Percentiles rank a stretch among this genome's conserved stretches.
Conservation (phyloP, 2,329 filamentous ascomycete genomes). For the Decorospora gaudefroyi region DNA sequence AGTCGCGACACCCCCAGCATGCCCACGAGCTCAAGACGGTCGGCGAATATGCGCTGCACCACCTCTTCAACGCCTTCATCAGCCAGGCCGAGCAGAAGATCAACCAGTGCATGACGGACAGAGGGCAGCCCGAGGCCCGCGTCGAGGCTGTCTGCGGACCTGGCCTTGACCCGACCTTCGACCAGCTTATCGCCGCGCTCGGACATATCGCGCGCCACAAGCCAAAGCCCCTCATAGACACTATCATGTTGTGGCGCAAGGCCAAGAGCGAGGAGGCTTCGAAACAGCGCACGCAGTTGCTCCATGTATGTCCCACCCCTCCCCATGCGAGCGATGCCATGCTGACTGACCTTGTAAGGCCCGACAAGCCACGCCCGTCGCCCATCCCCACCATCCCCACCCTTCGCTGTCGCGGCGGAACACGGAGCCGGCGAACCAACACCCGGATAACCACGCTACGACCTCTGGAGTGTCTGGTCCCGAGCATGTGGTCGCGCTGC, state of each 20-base stretch:
- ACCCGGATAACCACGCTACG: conserved; percentile 31
- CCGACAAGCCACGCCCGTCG: conserved; percentile 33
- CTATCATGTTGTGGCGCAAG: conserved; percentile 97
- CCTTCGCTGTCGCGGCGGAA: conserved; percentile 43
- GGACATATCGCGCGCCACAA: conserved; percentile 94
- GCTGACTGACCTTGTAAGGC: conserved; percentile 36
- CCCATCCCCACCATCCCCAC: conserved; percentile 26
- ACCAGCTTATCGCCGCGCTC: conserved; percentile 89
- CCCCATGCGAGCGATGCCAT: neutral
- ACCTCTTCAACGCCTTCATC: conserved; percentile 96
- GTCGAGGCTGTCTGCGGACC: conserved; percentile 91
- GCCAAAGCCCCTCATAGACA: conserved; percentile 93
- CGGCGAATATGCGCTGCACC: conserved; percentile 96
- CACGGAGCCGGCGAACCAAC: conserved; percentile 43
- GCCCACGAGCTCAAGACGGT: conserved; percentile 84
- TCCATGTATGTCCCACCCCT: conserved; percentile 28
- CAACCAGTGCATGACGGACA: conserved; percentile 79
- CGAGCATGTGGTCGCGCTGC: conserved; percentile 52
- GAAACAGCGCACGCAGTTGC: conserved; percentile 39
- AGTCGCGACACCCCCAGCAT: conserved; percentile 64
- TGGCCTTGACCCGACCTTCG: conserved; percentile 84
- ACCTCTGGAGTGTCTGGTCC: conserved; percentile 35
- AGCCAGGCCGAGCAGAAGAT: conserved; percentile 96
- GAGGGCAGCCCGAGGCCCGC: conserved; percentile 78
- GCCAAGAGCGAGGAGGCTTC: conserved; percentile 85